A percentile compares a stretch with the other conserved stretches of the same genome.
Conservation (phyloP, 495 filamentous ascomycete genomes). For the Pseudomonodictys pantanalensis region DNA sequence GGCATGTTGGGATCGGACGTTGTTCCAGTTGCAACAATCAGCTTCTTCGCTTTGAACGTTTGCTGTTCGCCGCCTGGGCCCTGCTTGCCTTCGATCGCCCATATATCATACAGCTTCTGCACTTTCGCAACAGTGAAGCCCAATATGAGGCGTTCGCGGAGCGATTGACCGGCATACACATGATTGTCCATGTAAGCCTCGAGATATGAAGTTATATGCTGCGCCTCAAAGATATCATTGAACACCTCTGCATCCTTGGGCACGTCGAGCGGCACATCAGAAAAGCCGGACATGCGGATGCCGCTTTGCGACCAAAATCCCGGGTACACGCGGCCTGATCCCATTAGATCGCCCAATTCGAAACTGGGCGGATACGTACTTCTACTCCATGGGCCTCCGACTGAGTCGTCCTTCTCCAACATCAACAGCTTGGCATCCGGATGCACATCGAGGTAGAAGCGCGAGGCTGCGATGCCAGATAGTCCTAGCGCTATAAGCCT, state of each 20-base stretch:
- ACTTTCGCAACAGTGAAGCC: not conserved
- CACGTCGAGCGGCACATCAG: not conserved
- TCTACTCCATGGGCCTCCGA: constrained; percentile 3
- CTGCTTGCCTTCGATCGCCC: not conserved
- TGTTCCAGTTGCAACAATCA: not conserved
- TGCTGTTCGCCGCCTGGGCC: not conserved
- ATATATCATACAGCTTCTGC: not conserved
- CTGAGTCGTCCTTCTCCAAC: not conserved
- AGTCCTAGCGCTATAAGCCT: no score
- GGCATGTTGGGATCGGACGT: constrained; percentile 7
- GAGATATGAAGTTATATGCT: constrained; percentile 4
- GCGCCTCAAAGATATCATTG: constrained; percentile 9
- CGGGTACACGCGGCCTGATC: not conserved
- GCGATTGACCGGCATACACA: not conserved
- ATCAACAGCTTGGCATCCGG: not conserved
- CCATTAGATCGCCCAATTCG: not conserved
- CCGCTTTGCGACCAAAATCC: constrained; percentile 16
- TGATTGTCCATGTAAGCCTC: constrained; percentile 9
- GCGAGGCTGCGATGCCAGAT: not conserved
- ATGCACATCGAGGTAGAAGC: constrained; percentile 8
- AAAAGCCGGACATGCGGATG: constrained; percentile 2
- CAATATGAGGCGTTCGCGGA: not conserved
- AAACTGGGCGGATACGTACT: not conserved
- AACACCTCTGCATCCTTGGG: constrained; percentile 1
- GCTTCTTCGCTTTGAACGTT: not conserved